Base-by-base conservation (phyloP, 345 rosid genomes). In the Salix viminalis region DNA sequence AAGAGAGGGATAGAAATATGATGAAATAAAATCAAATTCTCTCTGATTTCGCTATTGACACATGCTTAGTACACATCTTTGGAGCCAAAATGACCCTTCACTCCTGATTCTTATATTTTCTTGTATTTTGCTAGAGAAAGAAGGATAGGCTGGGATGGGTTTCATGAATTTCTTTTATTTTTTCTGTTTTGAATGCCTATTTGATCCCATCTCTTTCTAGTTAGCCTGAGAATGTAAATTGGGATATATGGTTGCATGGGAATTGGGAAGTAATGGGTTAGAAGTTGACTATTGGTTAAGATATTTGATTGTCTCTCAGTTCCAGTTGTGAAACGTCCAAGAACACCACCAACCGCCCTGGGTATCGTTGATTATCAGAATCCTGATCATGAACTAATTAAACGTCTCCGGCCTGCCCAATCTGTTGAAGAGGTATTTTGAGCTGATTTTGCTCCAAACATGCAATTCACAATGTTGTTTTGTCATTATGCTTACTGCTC, bases 331-430 rank as follows among this genome's bases (percentile, higher is more conserved):
- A 96, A 96, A 81, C 94, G 87, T 68, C 90, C 97, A 72, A 85
- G 90, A 80, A 90, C 99, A 19, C 93, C 94, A 66, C 87, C 93
- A 79, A 70, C 92, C 42, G 80, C 81, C 37, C 85, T 94, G 1
- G 88, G 89, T 52, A 85, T 92, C 84, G 87, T 89, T 83, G 99
- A 95, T 82, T 96, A 93, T 84, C 99, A 88, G 77, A 87, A 69
- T 81, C 77, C 91, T 50, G 98, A 96, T 24, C 97, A 89, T 70
- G 99, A 93, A 74, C 88, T 90, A 74, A 87, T 91, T 90, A 93
- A 92, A 85, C 91, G 99, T 42, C 81, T 92, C 21, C 89, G 97
- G 76, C 85, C 97, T 81, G 79, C 89, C 30, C 94, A 88, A 77
- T 89, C 92, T 66, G 83, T 89, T 48, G 97, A 92, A 85, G 97